Conservation (phyloP, 2,329 filamentous ascomycete genomes). For the Helminthosporium solani region DNA sequence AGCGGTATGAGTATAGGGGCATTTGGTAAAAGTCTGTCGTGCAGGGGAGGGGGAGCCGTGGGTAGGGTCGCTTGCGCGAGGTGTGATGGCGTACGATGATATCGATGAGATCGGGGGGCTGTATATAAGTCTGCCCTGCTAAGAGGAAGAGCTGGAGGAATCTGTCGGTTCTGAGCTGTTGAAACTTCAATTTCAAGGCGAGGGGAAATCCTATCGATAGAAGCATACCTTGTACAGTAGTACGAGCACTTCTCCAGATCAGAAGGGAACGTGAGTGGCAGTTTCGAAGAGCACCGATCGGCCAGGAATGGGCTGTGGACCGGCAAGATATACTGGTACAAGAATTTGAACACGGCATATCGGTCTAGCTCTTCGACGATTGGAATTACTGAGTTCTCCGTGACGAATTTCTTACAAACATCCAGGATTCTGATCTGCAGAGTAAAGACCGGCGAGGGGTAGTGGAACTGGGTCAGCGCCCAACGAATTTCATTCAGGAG, state of each 20-base stretch:
- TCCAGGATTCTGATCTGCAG: slow-evolving; percentile 9
- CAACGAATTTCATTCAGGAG: slow-evolving; percentile 28
- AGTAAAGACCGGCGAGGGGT: slow-evolving; percentile 4
- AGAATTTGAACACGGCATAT: slow-evolving; percentile 21
- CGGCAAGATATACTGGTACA: slow-evolving; percentile 28
- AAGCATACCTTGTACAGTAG: slow-evolving; percentile 8
- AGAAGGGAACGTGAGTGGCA: slow-evolving; percentile 21
- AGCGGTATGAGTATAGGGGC: slow-evolving; percentile 5
- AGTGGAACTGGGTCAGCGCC: slow-evolving; percentile 19
- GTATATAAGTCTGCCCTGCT: slow-evolving; percentile 23
- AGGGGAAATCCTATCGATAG: background rate
- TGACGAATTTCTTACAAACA: slow-evolving; percentile 3
- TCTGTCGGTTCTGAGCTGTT: slow-evolving; percentile 1
- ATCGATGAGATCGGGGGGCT: slow-evolving; percentile 29
- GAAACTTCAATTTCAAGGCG: background rate
- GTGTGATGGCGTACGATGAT: slow-evolving; percentile 17
- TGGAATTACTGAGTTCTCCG: slow-evolving; percentile 1
- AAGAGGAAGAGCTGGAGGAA: slow-evolving; percentile 21
- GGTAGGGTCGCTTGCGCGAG: slow-evolving; percentile 15
- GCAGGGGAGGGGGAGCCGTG: slow-evolving; percentile 7
- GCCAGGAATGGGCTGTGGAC: slow-evolving; percentile 12
- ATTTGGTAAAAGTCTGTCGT: slow-evolving; percentile 9
- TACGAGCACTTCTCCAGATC: slow-evolving; percentile 4
- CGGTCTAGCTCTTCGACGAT: slow-evolving; percentile 23
- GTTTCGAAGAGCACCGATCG: slow-evolving; percentile 14